Evolutionary conservation across 495 filamentous ascomycete species (phyloP).

Genomic region (Lophium mytilinum): DNA sequence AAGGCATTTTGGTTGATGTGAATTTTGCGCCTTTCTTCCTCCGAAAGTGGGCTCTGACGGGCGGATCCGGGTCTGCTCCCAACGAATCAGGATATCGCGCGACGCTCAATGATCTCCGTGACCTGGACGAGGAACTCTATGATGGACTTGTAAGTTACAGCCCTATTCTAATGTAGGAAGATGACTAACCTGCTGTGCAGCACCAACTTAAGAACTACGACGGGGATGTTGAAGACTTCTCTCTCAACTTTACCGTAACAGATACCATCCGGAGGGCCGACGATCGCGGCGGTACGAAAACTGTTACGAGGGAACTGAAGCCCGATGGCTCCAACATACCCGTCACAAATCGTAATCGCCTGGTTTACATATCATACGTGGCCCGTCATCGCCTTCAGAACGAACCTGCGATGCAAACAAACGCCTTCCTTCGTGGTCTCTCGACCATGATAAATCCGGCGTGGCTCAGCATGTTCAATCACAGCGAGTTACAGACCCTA

Average conservation of each 20-base stretch:
- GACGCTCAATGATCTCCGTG: constrained; percentile 85
- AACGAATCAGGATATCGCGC: constrained; percentile 69
- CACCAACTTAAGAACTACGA: constrained; percentile 81
- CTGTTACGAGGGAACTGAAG: constrained; percentile 63
- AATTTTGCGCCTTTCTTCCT: constrained; percentile 94
- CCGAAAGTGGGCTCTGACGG: constrained; percentile 81
- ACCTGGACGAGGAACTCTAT: constrained; percentile 90
- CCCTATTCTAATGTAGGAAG: not conserved
- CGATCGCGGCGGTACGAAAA: constrained; percentile 31
- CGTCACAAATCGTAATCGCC: constrained; percentile 85
- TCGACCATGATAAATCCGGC: constrained; percentile 79
- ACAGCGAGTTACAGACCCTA: constrained; percentile 83
- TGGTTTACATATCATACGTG: constrained; percentile 89
- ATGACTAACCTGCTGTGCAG: constrained; percentile 24
- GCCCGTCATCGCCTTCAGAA: constrained; percentile 74
- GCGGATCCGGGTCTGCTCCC: constrained; percentile 50
- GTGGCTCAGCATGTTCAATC: constrained; percentile 99
- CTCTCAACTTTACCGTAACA: constrained; percentile 82
- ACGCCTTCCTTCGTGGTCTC: constrained; percentile 78
- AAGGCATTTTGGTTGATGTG: constrained; percentile 92
- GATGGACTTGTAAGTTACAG: constrained; percentile 62
- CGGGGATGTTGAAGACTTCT: constrained; percentile 71
- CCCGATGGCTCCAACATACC: constrained; percentile 64
- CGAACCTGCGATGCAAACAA: constrained; percentile 70
- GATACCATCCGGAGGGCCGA: constrained; percentile 58